Conservation (phyloP, 345 rosid species). For the Triadica sebifera region DNA sequence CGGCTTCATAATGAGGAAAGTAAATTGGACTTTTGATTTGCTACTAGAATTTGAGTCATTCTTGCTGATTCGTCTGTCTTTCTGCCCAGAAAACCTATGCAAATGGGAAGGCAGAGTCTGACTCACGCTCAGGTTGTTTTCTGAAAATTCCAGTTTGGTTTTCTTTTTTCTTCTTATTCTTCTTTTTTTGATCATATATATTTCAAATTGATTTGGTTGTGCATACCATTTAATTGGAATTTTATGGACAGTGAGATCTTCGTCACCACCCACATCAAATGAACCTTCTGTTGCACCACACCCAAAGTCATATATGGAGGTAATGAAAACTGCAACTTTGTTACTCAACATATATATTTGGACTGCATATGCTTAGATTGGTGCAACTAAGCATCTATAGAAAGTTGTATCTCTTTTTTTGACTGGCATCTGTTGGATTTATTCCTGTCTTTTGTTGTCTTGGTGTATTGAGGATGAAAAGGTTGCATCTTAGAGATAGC, state of each 20-base stretch:
- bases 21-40: slow-evolving; percentile 11
- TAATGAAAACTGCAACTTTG: slow-evolving; percentile 19
- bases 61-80: slow-evolving; percentile 18
- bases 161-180: slow-evolving; percentile 17
- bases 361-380: background rate
- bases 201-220: slow-evolving; percentile 10
- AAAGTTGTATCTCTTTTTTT: background rate
- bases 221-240: slow-evolving; percentile 18
- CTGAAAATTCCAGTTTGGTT: slow-evolving; percentile 3
- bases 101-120: slow-evolving; percentile 59
- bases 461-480: background rate
- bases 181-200: no score
- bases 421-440: background rate
- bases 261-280: slow-evolving; percentile 57
- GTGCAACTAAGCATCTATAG: background rate
- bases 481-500: background rate
- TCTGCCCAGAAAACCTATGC: slow-evolving; percentile 46
- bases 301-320: slow-evolving; percentile 95
- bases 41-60: slow-evolving; percentile 9
- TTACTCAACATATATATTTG: background rate
- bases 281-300: slow-evolving; percentile 69
- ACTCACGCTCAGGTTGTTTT: slow-evolving; percentile 61
- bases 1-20: slow-evolving; percentile 3
- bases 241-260: slow-evolving; percentile 62
- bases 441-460: background rate